phyloP scores from a whole-genome alignment of 2,329 filamentous ascomycete genomes.

The Alternaria gaisen region DNA sequence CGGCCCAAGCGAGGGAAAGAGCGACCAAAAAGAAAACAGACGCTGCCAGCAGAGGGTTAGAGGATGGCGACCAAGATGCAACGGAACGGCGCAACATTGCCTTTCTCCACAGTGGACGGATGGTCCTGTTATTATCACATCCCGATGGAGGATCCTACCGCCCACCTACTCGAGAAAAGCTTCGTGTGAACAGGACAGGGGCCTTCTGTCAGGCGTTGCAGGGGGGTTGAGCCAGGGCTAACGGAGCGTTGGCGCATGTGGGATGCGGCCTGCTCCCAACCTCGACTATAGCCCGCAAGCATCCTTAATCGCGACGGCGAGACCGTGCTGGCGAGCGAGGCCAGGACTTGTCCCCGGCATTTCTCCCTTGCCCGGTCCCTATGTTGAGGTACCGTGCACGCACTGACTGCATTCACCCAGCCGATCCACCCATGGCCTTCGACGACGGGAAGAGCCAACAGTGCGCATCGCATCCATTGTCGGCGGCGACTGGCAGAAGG shows the following conservation, averaged over 20 bases:
- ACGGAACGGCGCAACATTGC: not conserved
- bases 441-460: not conserved
- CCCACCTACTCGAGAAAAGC: constrained; percentile 23
- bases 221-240: constrained; percentile 28
- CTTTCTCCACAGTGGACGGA: constrained; percentile 7
- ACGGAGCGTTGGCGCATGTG: constrained; percentile 33
- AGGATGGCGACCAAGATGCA: constrained; percentile 1
- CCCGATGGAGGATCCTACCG: constrained; percentile 22
- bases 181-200: constrained; percentile 24
- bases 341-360: constrained; percentile 26
- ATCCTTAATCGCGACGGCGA: constrained; percentile 33
- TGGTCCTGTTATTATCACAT: constrained; percentile 24
- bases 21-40: constrained; percentile 22
- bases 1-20: constrained; percentile 38
- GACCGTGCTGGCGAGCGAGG: constrained; percentile 26
- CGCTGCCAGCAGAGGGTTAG: constrained; percentile 2
- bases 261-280: constrained; percentile 25
- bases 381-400: constrained; percentile 17
- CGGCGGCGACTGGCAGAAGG: not conserved
- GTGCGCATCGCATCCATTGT: not conserved
- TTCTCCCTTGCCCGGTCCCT: constrained; percentile 17
- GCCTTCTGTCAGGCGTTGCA: constrained; percentile 29
- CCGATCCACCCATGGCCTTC: constrained; percentile 3
- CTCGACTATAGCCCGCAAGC: constrained; percentile 12
- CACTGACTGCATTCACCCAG: constrained; percentile 20